These are phyloP conservation scores for Phytophthora citricola DNA, from an alignment of 352 stramenopile genomes.

Conservation along the genomic window DNA sequence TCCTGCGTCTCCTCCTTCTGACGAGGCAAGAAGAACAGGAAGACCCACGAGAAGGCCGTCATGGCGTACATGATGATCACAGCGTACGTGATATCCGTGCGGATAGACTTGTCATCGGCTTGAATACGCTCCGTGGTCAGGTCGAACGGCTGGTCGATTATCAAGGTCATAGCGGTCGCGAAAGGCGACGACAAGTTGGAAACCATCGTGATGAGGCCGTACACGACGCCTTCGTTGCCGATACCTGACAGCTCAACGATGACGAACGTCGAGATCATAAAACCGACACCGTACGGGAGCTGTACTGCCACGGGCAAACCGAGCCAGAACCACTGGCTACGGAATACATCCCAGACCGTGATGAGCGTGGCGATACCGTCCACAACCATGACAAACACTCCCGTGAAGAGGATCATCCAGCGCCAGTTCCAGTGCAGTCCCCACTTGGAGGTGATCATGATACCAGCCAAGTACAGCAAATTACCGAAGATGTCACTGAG, in stretches of 20 bases:
- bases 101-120: slow-evolving; percentile 36
- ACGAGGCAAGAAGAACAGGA: slow-evolving; percentile 38
- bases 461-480: slow-evolving; percentile 26
- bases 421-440: slow-evolving; percentile 54
- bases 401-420: slow-evolving; percentile 36
- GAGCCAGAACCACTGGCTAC: slow-evolving; percentile 47
- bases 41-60: slow-evolving; percentile 39
- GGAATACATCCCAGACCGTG: slow-evolving; percentile 44
- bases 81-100: slow-evolving; percentile 41
- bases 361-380: slow-evolving; percentile 34
- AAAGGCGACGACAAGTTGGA: slow-evolving; percentile 44
- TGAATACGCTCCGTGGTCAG: slow-evolving; percentile 44
- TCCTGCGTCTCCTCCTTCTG: slow-evolving; percentile 46
- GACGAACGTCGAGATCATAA: slow-evolving; percentile 40
- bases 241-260: slow-evolving; percentile 49
- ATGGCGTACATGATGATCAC: slow-evolving; percentile 47
- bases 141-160: slow-evolving; percentile 43
- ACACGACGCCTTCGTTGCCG: slow-evolving; percentile 49
- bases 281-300: slow-evolving; percentile 38
- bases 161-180: slow-evolving; percentile 38
- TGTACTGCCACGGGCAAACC: slow-evolving; percentile 35
- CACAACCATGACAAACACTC: slow-evolving; percentile 29
- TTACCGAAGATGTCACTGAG: slow-evolving; percentile 37
- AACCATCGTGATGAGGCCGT: slow-evolving; percentile 45
- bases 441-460: slow-evolving; percentile 40